These are phyloP conservation scores for Epichloe gansuensis DNA, from an alignment of 2,329 filamentous ascomycete species.

Conservation along the genomic window DNA sequence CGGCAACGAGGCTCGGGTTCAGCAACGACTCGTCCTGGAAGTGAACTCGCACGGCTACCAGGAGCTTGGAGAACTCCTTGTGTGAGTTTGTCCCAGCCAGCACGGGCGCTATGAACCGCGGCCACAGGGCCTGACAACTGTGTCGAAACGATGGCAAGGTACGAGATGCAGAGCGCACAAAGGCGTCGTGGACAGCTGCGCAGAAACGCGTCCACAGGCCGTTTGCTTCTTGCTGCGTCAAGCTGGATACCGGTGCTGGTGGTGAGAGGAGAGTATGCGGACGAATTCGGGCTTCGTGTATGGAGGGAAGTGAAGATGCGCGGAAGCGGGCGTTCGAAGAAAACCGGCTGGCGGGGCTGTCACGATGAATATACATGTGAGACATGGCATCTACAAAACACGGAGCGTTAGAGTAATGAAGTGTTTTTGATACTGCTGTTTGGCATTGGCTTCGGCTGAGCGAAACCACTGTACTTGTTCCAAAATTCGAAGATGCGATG, in stretches of 20 bases:
- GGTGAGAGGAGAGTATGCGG: constrained; percentile 54
- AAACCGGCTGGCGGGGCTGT: constrained; percentile 57
- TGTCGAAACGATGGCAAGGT: constrained; percentile 63
- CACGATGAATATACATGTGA: constrained; percentile 68
- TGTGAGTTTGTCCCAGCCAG: constrained; percentile 59
- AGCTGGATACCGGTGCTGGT: constrained; percentile 35
- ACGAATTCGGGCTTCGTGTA: constrained; percentile 76
- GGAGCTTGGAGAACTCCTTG: constrained; percentile 72
- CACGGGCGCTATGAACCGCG: constrained; percentile 69
- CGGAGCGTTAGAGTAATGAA: not conserved
- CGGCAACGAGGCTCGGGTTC: constrained; percentile 47
- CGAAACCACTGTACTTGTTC: no score
- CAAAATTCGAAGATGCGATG: no score
- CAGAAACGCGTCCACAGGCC: constrained; percentile 75
- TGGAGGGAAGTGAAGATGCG: constrained; percentile 71
- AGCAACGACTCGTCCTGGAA: constrained; percentile 65
- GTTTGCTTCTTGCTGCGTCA: constrained; percentile 38
- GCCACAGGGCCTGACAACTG: constrained; percentile 68
- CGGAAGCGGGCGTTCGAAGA: constrained; percentile 56
- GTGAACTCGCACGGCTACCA: constrained; percentile 56
- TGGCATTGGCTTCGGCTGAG: no score
- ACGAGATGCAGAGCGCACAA: constrained; percentile 68
- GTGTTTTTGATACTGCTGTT: no score
- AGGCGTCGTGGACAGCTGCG: constrained; percentile 73
- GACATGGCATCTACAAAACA: constrained; percentile 53